Evolutionary conservation across 208 protist genomes (phyloP), one percentile per base, ranked within the genome.

Genomic region (Crithidia sp.): DNA sequence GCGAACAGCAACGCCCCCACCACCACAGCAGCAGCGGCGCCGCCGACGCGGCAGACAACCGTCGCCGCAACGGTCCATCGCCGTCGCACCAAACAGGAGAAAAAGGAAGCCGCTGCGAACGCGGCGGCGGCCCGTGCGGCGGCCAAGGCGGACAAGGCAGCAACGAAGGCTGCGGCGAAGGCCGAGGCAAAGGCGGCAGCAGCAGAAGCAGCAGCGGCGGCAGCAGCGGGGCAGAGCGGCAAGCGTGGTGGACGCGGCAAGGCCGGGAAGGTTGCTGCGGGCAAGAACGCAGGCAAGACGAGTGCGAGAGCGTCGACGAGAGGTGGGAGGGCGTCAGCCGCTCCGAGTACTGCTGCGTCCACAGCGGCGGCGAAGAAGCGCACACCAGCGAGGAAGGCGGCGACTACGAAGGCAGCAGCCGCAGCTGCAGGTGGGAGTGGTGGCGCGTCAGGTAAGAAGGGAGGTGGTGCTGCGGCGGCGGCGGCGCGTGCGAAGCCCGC

Each of bases 361-460:
- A 54, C 53, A 6, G 43, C 62, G 12, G 64, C 71, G 44, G 9
- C 63, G 40, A 52, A 44, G 45, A 64, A 58, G 49, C 68, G 57
- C 16, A 54, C 53, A 5, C n/a, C 44, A 43, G 67, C 73, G 28
- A 81, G 84, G 59, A 90, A 85, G 74, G 43, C 66, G n/a, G 49
- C 66, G 28, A 76, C 50, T 47, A 12, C 59, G 36, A 37, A 64
- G 37, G 54, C 59, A 36, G 68, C 63, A 2, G 12, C 36, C 0
- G 8, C 50, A 3, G 28, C 71, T 12, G 63, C 45, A 63, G 58
- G 45, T 13, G 47, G 28, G 28, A 28, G 28, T 28, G 28, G 28
- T 28, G 1, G 28, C 28, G 28, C 28, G 28, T 28, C 28, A 28
- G 28, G 28, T 1, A 28, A 1, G 28, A 28, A 28, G 28, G 28